A percentile compares a stretch with the other conserved stretches of the same genome.
Evolutionary conservation across 2,329 filamentous ascomycete genomes (phyloP).

Genomic region (Curvularia verruculosa): DNA sequence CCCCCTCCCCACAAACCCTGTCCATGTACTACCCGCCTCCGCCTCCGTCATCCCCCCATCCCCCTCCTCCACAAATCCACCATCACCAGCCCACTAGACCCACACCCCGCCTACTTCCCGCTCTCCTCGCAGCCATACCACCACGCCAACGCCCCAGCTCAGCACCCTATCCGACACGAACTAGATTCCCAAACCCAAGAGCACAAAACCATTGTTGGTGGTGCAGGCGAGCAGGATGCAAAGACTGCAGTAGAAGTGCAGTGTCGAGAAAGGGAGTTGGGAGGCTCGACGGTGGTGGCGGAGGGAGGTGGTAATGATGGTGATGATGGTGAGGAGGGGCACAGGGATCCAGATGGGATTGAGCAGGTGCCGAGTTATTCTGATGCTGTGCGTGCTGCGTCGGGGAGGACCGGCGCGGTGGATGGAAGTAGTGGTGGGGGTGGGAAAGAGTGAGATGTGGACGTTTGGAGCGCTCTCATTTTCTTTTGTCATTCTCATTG

Average conservation of each 20-base stretch:
- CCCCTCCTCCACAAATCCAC: neutral
- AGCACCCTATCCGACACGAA: neutral
- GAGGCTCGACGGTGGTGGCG: too few relatives aligned
- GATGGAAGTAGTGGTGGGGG: too few relatives aligned
- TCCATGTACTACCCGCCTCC: neutral
- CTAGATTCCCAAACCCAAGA: neutral
- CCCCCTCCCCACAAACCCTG: neutral
- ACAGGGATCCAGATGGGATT: neutral
- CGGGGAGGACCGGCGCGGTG: too few relatives aligned
- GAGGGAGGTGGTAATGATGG: neutral
- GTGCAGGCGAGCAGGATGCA: too few relatives aligned
- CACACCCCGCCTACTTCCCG: neutral
- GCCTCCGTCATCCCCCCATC: neutral
- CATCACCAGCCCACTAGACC: neutral
- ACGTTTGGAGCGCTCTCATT: too few relatives aligned
- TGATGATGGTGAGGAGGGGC: too few relatives aligned
- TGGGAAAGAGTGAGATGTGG: neutral
- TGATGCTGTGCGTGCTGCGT: slow-evolving; percentile 1
- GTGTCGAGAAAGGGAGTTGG: too few relatives aligned
- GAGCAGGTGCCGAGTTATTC: slow-evolving; percentile 9
- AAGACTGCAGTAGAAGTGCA: too few relatives aligned
- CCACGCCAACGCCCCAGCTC: neutral
- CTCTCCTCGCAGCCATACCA: neutral
- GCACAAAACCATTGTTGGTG: too few relatives aligned
- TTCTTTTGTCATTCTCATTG: too few relatives aligned